These are phyloP conservation scores for Rhynchospora tenuis DNA, from an alignment of 176 grass and related monocot genomes.

Conservation along the genomic window DNA sequence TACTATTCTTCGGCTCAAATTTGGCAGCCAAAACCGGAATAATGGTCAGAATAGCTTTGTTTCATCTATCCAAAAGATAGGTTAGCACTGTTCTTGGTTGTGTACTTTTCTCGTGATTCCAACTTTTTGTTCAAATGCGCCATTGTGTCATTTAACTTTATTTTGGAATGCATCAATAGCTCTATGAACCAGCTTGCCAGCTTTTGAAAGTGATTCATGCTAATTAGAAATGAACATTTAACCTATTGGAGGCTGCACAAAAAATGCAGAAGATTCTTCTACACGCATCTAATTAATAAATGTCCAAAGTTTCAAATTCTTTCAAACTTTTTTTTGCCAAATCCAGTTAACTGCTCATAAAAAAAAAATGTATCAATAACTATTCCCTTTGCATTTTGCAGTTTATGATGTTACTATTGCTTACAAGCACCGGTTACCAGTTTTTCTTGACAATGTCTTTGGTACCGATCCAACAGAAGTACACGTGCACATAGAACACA, in stretches of 20 bases:
- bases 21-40: no score
- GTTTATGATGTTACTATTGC: constrained; percentile 76
- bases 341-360: not conserved
- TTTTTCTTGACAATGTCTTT: constrained; percentile 71
- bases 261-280: not conserved
- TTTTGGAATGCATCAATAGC: not conserved
- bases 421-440: constrained; percentile 68
- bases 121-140: no score
- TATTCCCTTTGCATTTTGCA: constrained; percentile 26
- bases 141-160: not conserved
- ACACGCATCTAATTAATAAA: not conserved
- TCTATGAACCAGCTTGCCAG: no score
- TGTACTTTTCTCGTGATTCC: no score
- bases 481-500: constrained; percentile 59
- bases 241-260: not conserved
- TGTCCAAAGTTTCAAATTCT: not conserved
- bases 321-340: not conserved
- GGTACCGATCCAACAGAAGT: constrained; percentile 82
- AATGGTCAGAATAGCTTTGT: no score
- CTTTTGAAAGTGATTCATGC: no score
- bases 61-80: no score
- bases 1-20: no score
- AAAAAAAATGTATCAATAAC: not conserved
- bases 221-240: not conserved
- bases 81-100: no score